These are phyloP conservation scores for Alternaria arborescens DNA, from an alignment of 2,329 filamentous ascomycete genomes.

Conservation along the genomic window DNA sequence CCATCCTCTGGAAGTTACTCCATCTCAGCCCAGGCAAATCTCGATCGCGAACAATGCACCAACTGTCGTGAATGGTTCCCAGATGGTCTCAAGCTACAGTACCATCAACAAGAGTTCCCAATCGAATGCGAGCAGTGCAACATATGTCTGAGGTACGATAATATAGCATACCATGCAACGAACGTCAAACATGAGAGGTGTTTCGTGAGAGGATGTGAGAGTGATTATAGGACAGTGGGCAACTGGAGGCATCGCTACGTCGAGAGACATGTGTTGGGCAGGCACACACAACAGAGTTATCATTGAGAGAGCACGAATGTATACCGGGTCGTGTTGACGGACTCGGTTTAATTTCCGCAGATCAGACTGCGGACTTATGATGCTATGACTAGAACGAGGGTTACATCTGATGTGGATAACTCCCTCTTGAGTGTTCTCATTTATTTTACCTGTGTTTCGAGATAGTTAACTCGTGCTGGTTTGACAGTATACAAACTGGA, in stretches of 20 bases:
- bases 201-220: conserved; percentile 32
- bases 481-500: neutral
- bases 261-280: conserved; percentile 21
- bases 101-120: conserved; percentile 23
- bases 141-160: conserved; percentile 29
- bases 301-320: neutral
- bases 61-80: conserved; percentile 29
- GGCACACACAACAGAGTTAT: conserved; percentile 13
- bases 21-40: conserved; percentile 28
- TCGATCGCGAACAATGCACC: conserved; percentile 32
- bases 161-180: conserved; percentile 25
- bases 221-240: conserved; percentile 26
- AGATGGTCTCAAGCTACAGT: conserved; percentile 15
- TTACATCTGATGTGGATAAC: neutral
- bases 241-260: conserved; percentile 26
- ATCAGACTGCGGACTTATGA: neutral
- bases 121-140: conserved; percentile 29
- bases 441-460: neutral
- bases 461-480: neutral
- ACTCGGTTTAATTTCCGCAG: neutral
- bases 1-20: conserved; percentile 14
- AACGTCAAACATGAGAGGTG: conserved; percentile 28
- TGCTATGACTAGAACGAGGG: neutral
- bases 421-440: neutral
- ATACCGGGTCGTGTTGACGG: neutral